These are phyloP conservation scores for Limonium bicolor DNA, from an alignment of 148 eudicot species.

Conservation along the genomic window DNA sequence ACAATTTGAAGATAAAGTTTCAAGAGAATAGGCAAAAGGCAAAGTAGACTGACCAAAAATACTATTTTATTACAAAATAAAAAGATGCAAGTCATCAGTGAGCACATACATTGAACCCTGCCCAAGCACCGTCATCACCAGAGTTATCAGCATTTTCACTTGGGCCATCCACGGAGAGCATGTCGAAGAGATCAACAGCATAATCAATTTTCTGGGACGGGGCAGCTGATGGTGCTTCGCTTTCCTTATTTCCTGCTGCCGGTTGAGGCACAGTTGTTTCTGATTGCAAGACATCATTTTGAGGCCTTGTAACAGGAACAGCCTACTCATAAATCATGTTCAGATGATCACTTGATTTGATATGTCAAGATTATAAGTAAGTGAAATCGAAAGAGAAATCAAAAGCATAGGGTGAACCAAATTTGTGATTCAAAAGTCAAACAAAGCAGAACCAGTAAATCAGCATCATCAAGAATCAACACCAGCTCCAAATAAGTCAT, in stretches of 20 bases:
- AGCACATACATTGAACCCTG: constrained; percentile 73
- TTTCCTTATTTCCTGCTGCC: constrained; percentile 30
- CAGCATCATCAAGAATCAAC: too few relatives aligned
- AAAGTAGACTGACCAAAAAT: neutral
- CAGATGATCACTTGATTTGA: too few relatives aligned
- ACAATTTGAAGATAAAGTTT: neutral
- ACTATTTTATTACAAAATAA: constrained; percentile 1
- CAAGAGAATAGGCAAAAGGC: neutral
- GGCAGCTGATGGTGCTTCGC: constrained; percentile 21
- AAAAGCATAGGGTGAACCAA: neutral
- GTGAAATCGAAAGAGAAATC: too few relatives aligned
- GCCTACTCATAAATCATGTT: constrained; percentile 26
- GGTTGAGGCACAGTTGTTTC: constrained; percentile 28
- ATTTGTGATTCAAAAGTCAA: too few relatives aligned
- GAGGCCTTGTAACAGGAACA: constrained; percentile 28
- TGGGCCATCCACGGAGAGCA: constrained; percentile 62
- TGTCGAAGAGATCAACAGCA: constrained; percentile 82
- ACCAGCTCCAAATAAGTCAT: too few relatives aligned
- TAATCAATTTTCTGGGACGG: constrained; percentile 66
- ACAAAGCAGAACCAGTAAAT: too few relatives aligned
- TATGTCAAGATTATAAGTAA: neutral
- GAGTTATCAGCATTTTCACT: constrained; percentile 40
- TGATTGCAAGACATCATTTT: constrained; percentile 27
- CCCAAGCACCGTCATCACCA: constrained; percentile 72
- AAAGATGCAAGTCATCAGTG: too few relatives aligned